Base-by-base conservation (phyloP, 2,329 filamentous ascomycete genomes). In the Stemphylium beticola region DNA sequence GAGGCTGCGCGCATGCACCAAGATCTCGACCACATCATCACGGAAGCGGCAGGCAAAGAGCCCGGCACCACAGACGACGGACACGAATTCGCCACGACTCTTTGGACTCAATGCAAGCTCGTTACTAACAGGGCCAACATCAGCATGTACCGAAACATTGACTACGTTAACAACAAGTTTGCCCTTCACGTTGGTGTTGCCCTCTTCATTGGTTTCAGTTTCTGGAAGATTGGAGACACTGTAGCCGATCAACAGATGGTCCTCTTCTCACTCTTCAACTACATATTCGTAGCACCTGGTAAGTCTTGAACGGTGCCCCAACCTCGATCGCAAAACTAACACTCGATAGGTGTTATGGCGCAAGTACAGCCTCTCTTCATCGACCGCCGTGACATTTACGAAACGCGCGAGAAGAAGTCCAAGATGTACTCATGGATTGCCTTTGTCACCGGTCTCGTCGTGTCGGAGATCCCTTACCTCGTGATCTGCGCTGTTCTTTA, bases 351-450 rank as follows among this genome's bases (percentile, higher is more conserved):
- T 69, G 75, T 77, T 55, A 74, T 74, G 62, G 76, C 63, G 0
- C 76, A 77, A 24, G 59, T 78, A 2, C 72, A 75, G 33, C 74
- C 78, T 14, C 56, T 81, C 4, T 81, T 83, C 65, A 79, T 81
- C 41, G 77, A 70, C 9, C 61, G 65, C 24, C 68, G 69, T 26
- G 68, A 74, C 15, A 66, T 87, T n/a, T 86, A 84, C 70, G 83
- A 86, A 68, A 81, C 80, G 3, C 82, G 83, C 38, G 84, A 87
- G 66, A 78, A 83, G 11, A 83, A 87, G 2, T 85, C 83, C 64
- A 90, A 91, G 66, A 82, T 86, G 0, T 92, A 92, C 76, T 88
- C 85, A 0, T 92, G 89, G 89, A 81, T 84, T 59, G 85, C 82
- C 1, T 92, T 92, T 72, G 82, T 91, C 65, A 77, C 87, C 2